A percentile compares a stretch with the other conserved stretches of the same genome.
phyloP scores from a whole-genome alignment of 768 basidiomycete species.

The Xerocomellus chrysenteron region DNA sequence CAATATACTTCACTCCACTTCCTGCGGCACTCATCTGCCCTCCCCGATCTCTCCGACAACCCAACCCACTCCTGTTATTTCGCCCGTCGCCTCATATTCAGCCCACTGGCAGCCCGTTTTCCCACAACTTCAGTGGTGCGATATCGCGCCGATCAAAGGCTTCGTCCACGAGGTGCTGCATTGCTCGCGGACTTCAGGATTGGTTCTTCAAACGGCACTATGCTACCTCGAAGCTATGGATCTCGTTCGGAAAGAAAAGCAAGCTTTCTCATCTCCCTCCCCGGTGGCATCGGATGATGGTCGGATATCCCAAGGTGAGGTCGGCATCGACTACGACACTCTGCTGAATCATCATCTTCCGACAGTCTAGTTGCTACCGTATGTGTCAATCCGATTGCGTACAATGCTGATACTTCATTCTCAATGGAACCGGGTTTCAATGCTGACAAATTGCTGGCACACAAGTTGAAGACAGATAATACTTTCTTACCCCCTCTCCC shows the following conservation, averaged over 20 bases:
- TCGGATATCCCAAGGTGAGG: slow-evolving; percentile 43
- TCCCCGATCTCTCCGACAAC: slow-evolving; percentile 54
- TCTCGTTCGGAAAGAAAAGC: slow-evolving; percentile 50
- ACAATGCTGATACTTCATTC: slow-evolving; percentile 13
- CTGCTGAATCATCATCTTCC: slow-evolving; percentile 3
- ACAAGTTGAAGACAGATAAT: slow-evolving; percentile 27
- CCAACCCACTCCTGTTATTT: slow-evolving; percentile 32
- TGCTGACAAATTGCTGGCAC: slow-evolving; percentile 3
- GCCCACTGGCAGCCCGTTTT: slow-evolving; percentile 12
- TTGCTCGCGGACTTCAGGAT: slow-evolving; percentile 44
- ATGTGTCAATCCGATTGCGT: slow-evolving; percentile 35
- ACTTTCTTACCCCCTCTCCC: slow-evolving; percentile 46
- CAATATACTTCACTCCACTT: background rate
- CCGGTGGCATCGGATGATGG: slow-evolving; percentile 43
- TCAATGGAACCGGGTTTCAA: slow-evolving; percentile 14
- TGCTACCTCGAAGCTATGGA: slow-evolving; percentile 85
- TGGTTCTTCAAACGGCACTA: slow-evolving; percentile 80
- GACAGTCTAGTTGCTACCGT: slow-evolving; percentile 44
- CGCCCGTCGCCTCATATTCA: slow-evolving; percentile 23
- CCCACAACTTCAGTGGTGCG: slow-evolving; percentile 22
- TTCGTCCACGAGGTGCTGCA: slow-evolving; percentile 89
- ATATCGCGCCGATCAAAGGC: slow-evolving; percentile 59
- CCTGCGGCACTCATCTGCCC: slow-evolving; percentile 45
- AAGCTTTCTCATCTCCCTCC: slow-evolving; percentile 40
- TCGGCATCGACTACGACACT: slow-evolving; percentile 42